phyloP scores from a whole-genome alignment of 179 eudicot genomes.

The Actinidia chinensis region DNA sequence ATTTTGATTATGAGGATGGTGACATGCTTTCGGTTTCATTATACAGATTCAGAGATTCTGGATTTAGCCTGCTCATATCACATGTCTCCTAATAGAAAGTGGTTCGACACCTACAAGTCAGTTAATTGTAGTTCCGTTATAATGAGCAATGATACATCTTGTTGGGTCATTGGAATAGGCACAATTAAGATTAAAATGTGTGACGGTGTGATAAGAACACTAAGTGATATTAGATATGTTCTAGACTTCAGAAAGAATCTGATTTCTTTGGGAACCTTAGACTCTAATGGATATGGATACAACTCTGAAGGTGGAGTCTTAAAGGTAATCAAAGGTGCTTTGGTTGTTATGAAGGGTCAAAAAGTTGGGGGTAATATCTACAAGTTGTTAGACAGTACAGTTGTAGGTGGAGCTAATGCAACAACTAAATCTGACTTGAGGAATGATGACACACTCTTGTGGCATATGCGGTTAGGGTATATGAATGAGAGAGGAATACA shows the following conservation, averaged over 20 bases:
- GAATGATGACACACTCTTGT: not conserved
- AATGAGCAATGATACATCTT: not conserved
- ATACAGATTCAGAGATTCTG: not conserved
- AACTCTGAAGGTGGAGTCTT: not conserved
- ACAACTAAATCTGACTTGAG: not conserved
- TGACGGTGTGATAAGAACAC: not conserved
- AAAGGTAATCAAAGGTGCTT: not conserved
- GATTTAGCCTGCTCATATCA: not conserved
- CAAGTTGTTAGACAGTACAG: not conserved
- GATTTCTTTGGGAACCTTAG: not conserved
- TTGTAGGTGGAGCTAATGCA: not conserved
- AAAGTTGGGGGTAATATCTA: not conserved
- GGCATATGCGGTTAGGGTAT: too few relatives aligned
- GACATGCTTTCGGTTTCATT: not conserved
- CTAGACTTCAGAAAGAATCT: not conserved
- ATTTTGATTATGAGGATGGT: not conserved
- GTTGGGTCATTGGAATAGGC: not conserved
- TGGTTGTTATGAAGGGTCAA: not conserved
- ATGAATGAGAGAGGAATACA: too few relatives aligned
- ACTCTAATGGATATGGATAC: not conserved
- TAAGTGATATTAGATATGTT: not conserved
- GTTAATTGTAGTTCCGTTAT: not conserved
- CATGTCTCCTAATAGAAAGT: not conserved
- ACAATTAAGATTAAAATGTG: not conserved
- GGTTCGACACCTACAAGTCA: not conserved